Evolutionary conservation across 2,329 filamentous ascomycete species (phyloP), one percentile per base, ranked within the genome.

Genomic region (Blastomyces parvus): DNA sequence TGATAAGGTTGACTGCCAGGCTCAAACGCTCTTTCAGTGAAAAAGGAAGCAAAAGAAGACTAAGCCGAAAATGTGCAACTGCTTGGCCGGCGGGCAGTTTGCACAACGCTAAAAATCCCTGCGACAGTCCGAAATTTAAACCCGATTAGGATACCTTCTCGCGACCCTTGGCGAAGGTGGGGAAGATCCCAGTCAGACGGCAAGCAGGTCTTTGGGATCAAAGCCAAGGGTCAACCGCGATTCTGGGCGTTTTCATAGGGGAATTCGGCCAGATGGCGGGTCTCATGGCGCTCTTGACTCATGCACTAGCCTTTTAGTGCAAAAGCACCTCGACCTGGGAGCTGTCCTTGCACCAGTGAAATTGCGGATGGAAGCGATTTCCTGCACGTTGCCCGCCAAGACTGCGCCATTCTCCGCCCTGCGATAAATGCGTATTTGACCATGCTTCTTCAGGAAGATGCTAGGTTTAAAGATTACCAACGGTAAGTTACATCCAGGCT

Each of bases 1-100:
- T 59, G 58, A 42, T 48, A 59, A 59, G 58, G 58, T 59, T 59
- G 58, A 59, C 58, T 48, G 58, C 17, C 58, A 59, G 58, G 58
- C 58, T 59, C 58, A 59, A 59, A 42, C 55, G 55, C 8, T 38
- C 36, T 30, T 42, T 44, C 14, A 6, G 17, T 8, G 7, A 36
- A 13, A 36, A 14, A 44, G 17, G n/a, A 48, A 46, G n/a, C 27
- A 33, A 59, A 48, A 56, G 4, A 22, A 56, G 11, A 38, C 30
- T 9, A 19, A 33, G 52, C 52, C 27, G 13, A 56, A 38, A 55
- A 48, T 33, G 13, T 48, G 36, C 13, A 52, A 50, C 3, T 17
- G 48, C 48, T 13, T 30, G 22, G 25, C 27, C 5, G 46, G 48
- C 25, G 48, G 48, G 48, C 48, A 52, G 19, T 52, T 52, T 27